A percentile compares a stretch with the other conserved stretches of the same genome.
Evolutionary conservation across 1,139 yeast species (phyloP).

Genomic region (Groenewaldozyma auringiensis): DNA sequence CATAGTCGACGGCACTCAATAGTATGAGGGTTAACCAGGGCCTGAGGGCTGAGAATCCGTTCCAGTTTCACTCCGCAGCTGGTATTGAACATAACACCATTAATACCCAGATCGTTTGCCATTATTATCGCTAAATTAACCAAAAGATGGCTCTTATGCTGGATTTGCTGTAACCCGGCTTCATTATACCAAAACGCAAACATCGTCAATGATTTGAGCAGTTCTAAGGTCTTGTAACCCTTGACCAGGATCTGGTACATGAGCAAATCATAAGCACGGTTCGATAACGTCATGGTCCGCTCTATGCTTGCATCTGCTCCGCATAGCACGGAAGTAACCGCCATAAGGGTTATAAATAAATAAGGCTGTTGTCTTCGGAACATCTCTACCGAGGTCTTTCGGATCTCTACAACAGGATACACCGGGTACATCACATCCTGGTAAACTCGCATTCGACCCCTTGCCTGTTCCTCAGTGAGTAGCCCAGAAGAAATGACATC

Average conservation of each 20-base stretch:
- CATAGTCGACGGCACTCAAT: slow-evolving; percentile 31
- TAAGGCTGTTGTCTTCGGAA: slow-evolving; percentile 49
- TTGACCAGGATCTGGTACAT: slow-evolving; percentile 56
- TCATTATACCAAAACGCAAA: slow-evolving; percentile 74
- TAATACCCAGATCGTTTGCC: slow-evolving; percentile 69
- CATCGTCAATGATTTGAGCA: slow-evolving; percentile 54
- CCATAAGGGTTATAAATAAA: slow-evolving; percentile 57
- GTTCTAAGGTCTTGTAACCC: slow-evolving; percentile 67
- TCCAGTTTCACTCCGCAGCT: slow-evolving; percentile 20
- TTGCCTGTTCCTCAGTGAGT: slow-evolving; percentile 28
- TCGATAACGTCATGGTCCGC: slow-evolving; percentile 44
- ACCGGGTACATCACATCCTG: slow-evolving; percentile 21
- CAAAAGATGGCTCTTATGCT: slow-evolving; percentile 67
- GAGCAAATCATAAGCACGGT: slow-evolving; percentile 49
- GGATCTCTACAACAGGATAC: slow-evolving; percentile 50
- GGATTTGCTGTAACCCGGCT: slow-evolving; percentile 65
- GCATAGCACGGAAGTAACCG: slow-evolving; percentile 46
- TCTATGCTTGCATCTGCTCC: slow-evolving; percentile 22
- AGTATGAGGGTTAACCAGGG: slow-evolving; percentile 30
- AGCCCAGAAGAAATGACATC: slow-evolving; percentile 30
- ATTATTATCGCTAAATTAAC: slow-evolving; percentile 60
- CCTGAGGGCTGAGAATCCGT: slow-evolving; percentile 32
- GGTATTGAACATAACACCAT: slow-evolving; percentile 29
- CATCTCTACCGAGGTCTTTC: slow-evolving; percentile 37
- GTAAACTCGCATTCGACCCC: slow-evolving; percentile 25